Evolutionary conservation across 345 rosid species (phyloP), one percentile per base, ranked within the genome.

Genomic region (Hirschfeldia incana): DNA sequence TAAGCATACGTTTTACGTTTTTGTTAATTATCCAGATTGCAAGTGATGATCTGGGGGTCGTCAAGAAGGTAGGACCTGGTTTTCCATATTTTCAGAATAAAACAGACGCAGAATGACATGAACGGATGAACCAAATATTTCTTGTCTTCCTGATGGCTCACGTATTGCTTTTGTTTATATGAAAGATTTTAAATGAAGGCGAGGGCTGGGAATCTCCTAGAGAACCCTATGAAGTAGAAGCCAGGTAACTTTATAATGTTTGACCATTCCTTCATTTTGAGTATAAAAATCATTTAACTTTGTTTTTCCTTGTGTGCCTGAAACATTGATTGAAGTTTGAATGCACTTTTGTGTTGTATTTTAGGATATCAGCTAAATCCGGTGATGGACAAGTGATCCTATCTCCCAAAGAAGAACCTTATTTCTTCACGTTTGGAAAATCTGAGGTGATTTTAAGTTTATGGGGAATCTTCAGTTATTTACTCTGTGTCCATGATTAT

Each of bases 151-250:
- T 80, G 76, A 65, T 76, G 44, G 65, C 57, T 80, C 58, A 68
- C 13, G 9, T 46, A 69, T 39, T 63, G 39, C 6, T 65, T 70
- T 71, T 3, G 10, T 59, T 65, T 59, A 59, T 17, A 10, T 85
- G 84, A 58, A 76, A 93, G 98, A 88, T 93, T 64, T 13, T 89
- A 69, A 75, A 83, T 27, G 99, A 95, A 76, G 99, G 99, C 1
- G 85, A 91, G 81, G 96, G 99, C 21, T 95, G 98, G 98, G 97
- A 95, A 81, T 76, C 97, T 60, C 99, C 99, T 49, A 86, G 97
- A 85, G 91, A 87, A 79, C 97, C 97, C 42, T 95, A 91, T 84
- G 97, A 95, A 91, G 91, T 91, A 28, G 87, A 87, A 83, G 94
- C 91, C 74, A 76, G 98, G 99, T 95, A 87, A 69, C 44, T 37